phyloP scores from a whole-genome alignment of 1,284 basidiomycete species.

The Apiotrichum sp. region DNA sequence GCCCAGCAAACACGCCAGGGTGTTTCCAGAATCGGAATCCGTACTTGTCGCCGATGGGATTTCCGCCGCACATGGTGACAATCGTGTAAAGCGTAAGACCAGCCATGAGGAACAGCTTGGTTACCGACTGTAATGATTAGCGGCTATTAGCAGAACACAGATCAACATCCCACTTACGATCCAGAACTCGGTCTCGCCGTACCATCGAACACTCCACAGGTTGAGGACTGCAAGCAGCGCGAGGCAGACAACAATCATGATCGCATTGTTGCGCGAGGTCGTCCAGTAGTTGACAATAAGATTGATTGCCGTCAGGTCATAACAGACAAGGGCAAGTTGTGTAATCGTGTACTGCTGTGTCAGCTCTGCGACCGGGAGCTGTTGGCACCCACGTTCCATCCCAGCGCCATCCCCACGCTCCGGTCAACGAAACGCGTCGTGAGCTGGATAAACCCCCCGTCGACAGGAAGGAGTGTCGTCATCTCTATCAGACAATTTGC shows the following conservation, averaged over 20 bases:
- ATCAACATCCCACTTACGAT: conserved; percentile 3
- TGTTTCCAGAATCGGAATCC: conserved; percentile 35
- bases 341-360: conserved; percentile 14
- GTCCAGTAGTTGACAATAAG: conserved; percentile 30
- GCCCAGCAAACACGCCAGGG: conserved; percentile 28
- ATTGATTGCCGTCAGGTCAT: conserved; percentile 27
- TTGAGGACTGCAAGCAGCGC: conserved; percentile 22
- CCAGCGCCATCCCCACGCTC: conserved; percentile 18
- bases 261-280: conserved; percentile 22
- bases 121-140: conserved; percentile 5
- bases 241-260: conserved; percentile 26
- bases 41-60: conserved; percentile 10
- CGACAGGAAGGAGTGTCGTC: conserved; percentile 20
- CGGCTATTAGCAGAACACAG: too few species aligned
- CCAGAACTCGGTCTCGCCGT: conserved; percentile 34
- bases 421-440: conserved; percentile 22
- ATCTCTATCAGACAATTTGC: conserved; percentile 26
- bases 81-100: conserved; percentile 36
- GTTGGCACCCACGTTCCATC: conserved; percentile 16
- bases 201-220: conserved; percentile 23
- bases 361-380: neutral
- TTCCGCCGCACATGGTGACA: conserved; percentile 34
- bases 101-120: conserved; percentile 33
- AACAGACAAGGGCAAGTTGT: conserved; percentile 22
- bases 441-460: conserved; percentile 23